These are phyloP conservation scores for Paulownia fortunei DNA, from an alignment of 257 asterid species.

Conservation along the genomic window DNA sequence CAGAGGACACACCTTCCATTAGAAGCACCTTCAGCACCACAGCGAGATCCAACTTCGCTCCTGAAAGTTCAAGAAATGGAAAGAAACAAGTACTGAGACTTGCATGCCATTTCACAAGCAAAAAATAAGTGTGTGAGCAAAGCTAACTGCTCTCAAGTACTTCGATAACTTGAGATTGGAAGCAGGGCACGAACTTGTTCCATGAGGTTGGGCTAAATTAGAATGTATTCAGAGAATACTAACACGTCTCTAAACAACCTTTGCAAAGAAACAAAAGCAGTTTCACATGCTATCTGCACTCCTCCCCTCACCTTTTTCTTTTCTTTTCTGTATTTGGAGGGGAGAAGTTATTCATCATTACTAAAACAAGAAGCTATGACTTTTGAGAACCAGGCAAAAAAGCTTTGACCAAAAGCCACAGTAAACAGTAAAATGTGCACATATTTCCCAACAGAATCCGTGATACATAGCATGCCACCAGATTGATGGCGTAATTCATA, in stretches of 20 bases:
- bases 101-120: constrained; percentile 16
- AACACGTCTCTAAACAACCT: constrained; percentile 25
- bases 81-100: constrained; percentile 24
- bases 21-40: constrained; percentile 21
- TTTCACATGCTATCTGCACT: constrained; percentile 13
- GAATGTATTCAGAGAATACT: background rate
- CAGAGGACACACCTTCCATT: constrained; percentile 34
- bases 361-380: too few species aligned
- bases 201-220: background rate
- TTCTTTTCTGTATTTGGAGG: background rate
- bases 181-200: background rate
- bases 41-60: background rate
- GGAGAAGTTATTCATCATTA: background rate
- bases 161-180: constrained; percentile 2
- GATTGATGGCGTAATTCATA: too few species aligned
- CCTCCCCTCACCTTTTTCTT: background rate
- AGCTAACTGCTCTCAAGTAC: constrained; percentile 25
- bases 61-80: constrained; percentile 21
- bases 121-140: constrained; percentile 26
- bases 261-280: constrained; percentile 16
- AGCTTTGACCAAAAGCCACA: too few species aligned
- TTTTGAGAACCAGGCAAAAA: too few species aligned
- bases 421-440: too few species aligned
- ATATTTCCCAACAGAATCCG: too few species aligned
- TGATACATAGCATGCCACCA: too few species aligned